Evolutionary conservation across 495 filamentous ascomycete genomes (phyloP).

Genomic region (Neurospora tetrasperma): DNA sequence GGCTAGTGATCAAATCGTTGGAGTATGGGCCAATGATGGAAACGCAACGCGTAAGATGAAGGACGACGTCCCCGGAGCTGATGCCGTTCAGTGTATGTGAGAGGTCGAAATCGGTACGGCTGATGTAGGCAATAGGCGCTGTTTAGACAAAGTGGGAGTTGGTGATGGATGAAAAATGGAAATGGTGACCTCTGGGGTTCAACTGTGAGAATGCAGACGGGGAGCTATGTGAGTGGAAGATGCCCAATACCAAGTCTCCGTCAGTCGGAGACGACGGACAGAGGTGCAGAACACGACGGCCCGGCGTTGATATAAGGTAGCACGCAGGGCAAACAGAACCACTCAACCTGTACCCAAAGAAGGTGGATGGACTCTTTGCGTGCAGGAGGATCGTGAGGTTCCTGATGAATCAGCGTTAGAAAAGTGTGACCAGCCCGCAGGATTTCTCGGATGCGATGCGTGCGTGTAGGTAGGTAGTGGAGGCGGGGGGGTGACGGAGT

Average conservation of each 20-base stretch:
- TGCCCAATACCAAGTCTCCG: background rate
- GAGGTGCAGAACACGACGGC: constrained; percentile 1
- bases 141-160: constrained; percentile 13
- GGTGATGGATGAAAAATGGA: background rate
- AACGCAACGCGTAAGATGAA: background rate
- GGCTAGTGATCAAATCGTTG: background rate
- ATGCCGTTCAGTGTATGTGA: background rate
- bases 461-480: constrained; percentile 4
- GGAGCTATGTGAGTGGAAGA: background rate
- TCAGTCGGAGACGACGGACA: background rate
- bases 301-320: background rate
- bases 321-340: background rate
- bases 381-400: constrained; percentile 6
- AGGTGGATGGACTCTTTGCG: background rate
- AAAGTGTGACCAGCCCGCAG: constrained; percentile 29
- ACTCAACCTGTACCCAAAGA: background rate
- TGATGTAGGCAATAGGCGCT: constrained; percentile 7
- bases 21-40: background rate
- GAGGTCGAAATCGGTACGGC: background rate
- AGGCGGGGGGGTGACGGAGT: constrained; percentile 12
- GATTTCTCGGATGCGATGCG: constrained; percentile 19
- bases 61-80: background rate
- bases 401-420: constrained; percentile 20
- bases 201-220: background rate
- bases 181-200: background rate